phyloP scores from a whole-genome alignment of 306 rosid species.

The Mucuna pruriens region DNA sequence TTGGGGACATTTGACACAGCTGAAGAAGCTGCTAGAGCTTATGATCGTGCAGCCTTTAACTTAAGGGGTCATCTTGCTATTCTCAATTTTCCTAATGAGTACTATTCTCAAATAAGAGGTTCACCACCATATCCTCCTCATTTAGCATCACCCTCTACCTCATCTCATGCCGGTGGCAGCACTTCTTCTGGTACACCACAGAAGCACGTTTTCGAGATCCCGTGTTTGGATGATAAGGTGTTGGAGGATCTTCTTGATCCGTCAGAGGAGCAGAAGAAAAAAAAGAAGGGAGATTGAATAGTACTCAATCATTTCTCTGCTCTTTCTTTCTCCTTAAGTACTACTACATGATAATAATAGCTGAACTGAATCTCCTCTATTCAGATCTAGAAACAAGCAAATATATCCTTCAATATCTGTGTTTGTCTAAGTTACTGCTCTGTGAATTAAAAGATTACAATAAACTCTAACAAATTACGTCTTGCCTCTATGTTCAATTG shows the following conservation, averaged over 20 bases:
- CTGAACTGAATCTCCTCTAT: background rate
- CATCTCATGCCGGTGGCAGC: conserved; percentile 39
- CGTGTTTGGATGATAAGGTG: conserved; percentile 70
- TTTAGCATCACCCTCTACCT: conserved; percentile 39
- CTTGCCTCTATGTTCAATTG: background rate
- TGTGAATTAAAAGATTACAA: background rate
- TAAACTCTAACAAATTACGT: conserved; percentile 5
- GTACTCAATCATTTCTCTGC: background rate
- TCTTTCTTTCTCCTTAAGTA: background rate
- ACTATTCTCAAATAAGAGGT: conserved; percentile 61
- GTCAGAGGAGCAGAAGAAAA: conserved; percentile 53
- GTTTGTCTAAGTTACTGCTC: background rate
- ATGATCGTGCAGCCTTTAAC: conserved; percentile 79
- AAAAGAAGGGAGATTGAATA: conserved; percentile 30
- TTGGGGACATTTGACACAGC: conserved; percentile 87
- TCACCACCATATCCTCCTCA: conserved; percentile 72
- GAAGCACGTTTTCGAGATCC: conserved; percentile 68
- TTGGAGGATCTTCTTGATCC: conserved; percentile 80
- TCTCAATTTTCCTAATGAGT: conserved; percentile 80
- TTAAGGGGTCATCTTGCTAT: conserved; percentile 79
- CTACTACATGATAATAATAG: background rate
- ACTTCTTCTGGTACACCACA: conserved; percentile 39
- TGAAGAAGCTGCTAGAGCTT: conserved; percentile 85
- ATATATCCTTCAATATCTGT: background rate
- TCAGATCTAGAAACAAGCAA: background rate